Evolutionary conservation across 176 grass and related monocot genomes (phyloP).

Genomic region (Dendrocalamus sinicus): DNA sequence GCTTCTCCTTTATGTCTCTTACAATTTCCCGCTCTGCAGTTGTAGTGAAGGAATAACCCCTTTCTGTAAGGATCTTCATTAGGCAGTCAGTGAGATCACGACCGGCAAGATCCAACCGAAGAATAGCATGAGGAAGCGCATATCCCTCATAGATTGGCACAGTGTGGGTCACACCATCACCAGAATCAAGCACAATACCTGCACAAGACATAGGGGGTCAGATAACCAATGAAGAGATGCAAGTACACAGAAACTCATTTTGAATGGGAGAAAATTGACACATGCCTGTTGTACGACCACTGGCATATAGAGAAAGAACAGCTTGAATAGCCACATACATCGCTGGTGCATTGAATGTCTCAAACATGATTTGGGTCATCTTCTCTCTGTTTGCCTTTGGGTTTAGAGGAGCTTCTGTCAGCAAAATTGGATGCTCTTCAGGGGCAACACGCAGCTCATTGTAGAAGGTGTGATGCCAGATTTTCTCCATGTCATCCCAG

Average conservation of each 20-base stretch:
- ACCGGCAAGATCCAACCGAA: conserved; percentile 55
- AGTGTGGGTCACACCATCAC: conserved; percentile 56
- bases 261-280: conserved; percentile 16
- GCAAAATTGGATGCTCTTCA: conserved; percentile 49
- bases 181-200: conserved; percentile 66
- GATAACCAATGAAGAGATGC: not conserved
- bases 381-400: conserved; percentile 56
- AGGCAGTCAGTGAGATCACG: conserved; percentile 57
- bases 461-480: conserved; percentile 56
- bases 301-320: conserved; percentile 53
- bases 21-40: conserved; percentile 55
- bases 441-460: conserved; percentile 58
- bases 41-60: conserved; percentile 58
- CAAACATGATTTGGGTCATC: conserved; percentile 59
- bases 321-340: conserved; percentile 58
- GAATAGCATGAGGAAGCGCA: conserved; percentile 63
- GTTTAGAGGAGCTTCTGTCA: conserved; percentile 54
- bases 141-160: conserved; percentile 61
- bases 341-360: conserved; percentile 55
- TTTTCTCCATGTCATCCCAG: conserved; percentile 61
- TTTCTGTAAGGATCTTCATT: conserved; percentile 62
- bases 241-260: not conserved
- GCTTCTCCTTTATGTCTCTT: conserved; percentile 62
- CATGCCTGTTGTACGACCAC: conserved; percentile 50
- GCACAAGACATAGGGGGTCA: conserved; percentile 33